Percentiles rank a stretch among this genome's conserved stretches.
Conservation (phyloP, 2,329 filamentous ascomycete species). For the Coniosporium tulheliwenetii region DNA sequence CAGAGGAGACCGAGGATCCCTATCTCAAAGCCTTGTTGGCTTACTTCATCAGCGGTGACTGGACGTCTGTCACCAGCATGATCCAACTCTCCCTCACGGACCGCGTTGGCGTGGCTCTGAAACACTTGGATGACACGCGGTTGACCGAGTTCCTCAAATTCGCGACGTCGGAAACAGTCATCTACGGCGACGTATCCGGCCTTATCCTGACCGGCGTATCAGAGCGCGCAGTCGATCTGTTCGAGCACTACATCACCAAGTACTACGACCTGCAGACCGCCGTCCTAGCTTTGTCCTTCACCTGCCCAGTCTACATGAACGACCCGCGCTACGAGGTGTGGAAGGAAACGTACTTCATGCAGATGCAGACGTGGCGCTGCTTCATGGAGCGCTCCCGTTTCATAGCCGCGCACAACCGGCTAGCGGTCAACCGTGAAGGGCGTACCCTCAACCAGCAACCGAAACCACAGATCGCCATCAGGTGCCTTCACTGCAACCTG, state of each 20-base stretch:
- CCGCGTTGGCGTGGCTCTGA: conserved; percentile 56
- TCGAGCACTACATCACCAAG: conserved; percentile 60
- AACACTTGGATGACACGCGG: conserved; percentile 46
- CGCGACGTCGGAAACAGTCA: conserved; percentile 44
- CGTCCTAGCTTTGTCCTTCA: conserved; percentile 57
- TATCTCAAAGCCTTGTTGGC: conserved; percentile 69
- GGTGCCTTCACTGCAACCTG: conserved; percentile 58
- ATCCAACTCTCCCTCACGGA: conserved; percentile 59
- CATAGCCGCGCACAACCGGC: conserved; percentile 59
- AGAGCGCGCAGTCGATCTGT: conserved; percentile 55
- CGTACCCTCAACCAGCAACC: conserved; percentile 47
- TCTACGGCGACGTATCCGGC: conserved; percentile 58
- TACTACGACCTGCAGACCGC: conserved; percentile 69
- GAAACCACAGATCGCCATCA: conserved; percentile 54
- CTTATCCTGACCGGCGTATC: conserved; percentile 65
- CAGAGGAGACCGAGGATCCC: conserved; percentile 53
- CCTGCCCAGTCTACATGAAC: conserved; percentile 59
- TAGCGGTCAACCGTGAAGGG: conserved; percentile 47
- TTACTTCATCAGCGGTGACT: conserved; percentile 62
- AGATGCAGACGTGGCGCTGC: conserved; percentile 53
- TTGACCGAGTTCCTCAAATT: conserved; percentile 26
- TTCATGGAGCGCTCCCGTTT: conserved; percentile 66
- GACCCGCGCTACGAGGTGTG: conserved; percentile 62
- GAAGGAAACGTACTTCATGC: conserved; percentile 58
- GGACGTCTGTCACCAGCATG: conserved; percentile 59